Conservation (phyloP, 192 early-diverging fungal genomes). For the Funneliformis geosporum region DNA sequence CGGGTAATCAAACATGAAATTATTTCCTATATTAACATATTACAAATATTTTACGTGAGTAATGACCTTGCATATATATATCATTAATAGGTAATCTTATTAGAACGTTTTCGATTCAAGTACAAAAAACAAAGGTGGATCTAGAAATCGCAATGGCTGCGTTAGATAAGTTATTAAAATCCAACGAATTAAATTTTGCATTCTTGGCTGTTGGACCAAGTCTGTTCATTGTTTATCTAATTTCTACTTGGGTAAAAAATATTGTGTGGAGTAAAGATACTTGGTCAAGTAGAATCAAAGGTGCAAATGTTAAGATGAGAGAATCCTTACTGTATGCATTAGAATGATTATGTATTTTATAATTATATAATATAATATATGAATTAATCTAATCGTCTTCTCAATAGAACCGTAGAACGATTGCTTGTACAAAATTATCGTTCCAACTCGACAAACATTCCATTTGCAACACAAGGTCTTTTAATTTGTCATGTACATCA, state of each 20-base stretch:
- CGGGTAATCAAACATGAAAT: conserved; percentile 26
- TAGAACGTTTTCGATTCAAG: conserved; percentile 72
- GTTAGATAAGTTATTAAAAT: conserved; percentile 86
- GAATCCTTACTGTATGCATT: conserved; percentile 55
- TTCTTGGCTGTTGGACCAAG: conserved; percentile 81
- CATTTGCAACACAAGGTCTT: conserved; percentile 54
- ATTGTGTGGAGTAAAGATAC: conserved; percentile 43
- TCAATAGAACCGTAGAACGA: conserved; percentile 23
- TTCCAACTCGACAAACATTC: conserved; percentile 19
- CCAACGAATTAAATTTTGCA: conserved; percentile 96
- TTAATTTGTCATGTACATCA: conserved; percentile 63
- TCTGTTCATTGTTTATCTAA: conserved; percentile 58
- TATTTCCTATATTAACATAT: not conserved
- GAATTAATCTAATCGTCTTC: not conserved
- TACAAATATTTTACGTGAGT: not conserved
- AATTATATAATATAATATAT: not conserved
- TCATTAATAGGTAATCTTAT: conserved; percentile 62
- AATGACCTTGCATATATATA: no score
- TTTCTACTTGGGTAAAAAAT: conserved; percentile 41
- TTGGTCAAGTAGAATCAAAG: conserved; percentile 43
- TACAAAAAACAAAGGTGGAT: conserved; percentile 96
- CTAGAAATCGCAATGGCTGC: conserved; percentile 89
- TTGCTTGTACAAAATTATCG: conserved; percentile 38
- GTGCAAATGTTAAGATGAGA: conserved; percentile 38
- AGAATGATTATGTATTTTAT: conserved; percentile 55